Evolutionary conservation across 306 rosid species (phyloP).

Genomic region (Betula pendula): DNA sequence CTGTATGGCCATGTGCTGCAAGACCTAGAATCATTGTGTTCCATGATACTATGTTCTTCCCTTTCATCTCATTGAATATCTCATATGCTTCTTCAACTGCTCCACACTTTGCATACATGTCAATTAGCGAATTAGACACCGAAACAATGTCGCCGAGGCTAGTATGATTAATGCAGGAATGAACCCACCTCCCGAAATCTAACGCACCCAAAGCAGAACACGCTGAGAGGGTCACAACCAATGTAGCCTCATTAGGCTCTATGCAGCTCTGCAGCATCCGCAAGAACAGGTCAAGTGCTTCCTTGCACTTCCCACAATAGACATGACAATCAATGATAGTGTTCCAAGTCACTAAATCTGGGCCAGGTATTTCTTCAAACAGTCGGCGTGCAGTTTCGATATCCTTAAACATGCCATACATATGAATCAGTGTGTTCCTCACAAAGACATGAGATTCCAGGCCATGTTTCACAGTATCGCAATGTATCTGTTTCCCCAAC

Average conservation of each 20-base stretch:
- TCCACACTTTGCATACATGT: slow-evolving; percentile 83
- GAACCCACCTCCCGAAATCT: slow-evolving; percentile 67
- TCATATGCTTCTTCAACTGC: slow-evolving; percentile 62
- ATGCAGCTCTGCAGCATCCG: slow-evolving; percentile 47
- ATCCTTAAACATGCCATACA: slow-evolving; percentile 60
- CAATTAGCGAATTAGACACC: slow-evolving; percentile 58
- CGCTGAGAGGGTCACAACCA: slow-evolving; percentile 63
- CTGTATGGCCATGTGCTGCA: slow-evolving; percentile 62
- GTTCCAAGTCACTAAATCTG: slow-evolving; percentile 79
- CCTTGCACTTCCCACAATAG: slow-evolving; percentile 36
- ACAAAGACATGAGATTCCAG: slow-evolving; percentile 54
- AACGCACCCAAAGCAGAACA: slow-evolving; percentile 60
- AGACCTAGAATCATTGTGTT: slow-evolving; percentile 75
- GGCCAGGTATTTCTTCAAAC: slow-evolving; percentile 60
- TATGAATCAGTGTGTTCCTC: slow-evolving; percentile 66
- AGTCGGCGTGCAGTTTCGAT: slow-evolving; percentile 42
- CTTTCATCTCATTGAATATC: slow-evolving; percentile 38
- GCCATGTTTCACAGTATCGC: slow-evolving; percentile 45
- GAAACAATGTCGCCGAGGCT: slow-evolving; percentile 25
- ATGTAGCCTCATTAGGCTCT: slow-evolving; percentile 59
- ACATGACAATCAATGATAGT: slow-evolving; percentile 52
- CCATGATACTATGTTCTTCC: slow-evolving; percentile 67
- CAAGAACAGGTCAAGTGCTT: slow-evolving; percentile 52
- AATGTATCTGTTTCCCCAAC: slow-evolving; percentile 62
- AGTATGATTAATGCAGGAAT: slow-evolving; percentile 34